phyloP scores from a whole-genome alignment of 2,329 filamentous ascomycete genomes.

The Aspergillus calidoustus region DNA sequence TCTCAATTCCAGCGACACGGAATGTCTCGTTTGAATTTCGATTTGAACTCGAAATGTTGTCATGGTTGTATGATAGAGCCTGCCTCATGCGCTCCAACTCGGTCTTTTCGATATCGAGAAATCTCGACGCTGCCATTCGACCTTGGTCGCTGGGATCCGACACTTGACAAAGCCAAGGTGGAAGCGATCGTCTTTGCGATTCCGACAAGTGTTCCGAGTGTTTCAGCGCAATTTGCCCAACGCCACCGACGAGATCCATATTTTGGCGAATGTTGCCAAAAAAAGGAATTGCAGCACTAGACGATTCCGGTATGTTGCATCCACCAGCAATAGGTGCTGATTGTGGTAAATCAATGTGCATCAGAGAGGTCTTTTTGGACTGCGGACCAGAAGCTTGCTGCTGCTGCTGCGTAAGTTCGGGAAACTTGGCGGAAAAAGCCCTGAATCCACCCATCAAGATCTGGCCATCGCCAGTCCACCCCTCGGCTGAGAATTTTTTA shows the following conservation, averaged over 20 bases:
- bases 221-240: constrained; percentile 75
- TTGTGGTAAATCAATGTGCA: constrained; percentile 56
- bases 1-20: constrained; percentile 88
- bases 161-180: constrained; percentile 76
- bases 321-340: constrained; percentile 85
- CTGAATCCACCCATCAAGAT: constrained; percentile 83
- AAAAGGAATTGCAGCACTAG: constrained; percentile 79
- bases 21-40: constrained; percentile 55
- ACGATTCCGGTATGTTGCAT: constrained; percentile 73
- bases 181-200: constrained; percentile 60
- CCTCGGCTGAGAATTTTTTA: constrained; percentile 88
- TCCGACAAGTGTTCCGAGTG: constrained; percentile 59
- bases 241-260: constrained; percentile 90
- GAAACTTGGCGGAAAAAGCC: constrained; percentile 70
- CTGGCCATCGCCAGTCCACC: constrained; percentile 73
- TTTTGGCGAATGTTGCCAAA: constrained; percentile 97
- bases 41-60: constrained; percentile 54
- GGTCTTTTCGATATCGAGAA: constrained; percentile 78
- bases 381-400: constrained; percentile 36
- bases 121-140: constrained; percentile 79
- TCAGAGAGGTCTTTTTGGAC: constrained; percentile 56
- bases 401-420: constrained; percentile 49
- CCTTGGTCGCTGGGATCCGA: constrained; percentile 72
- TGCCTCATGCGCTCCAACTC: constrained; percentile 94
- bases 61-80: constrained; percentile 67